A percentile compares a stretch with the other conserved stretches of the same genome.
phyloP scores from a whole-genome alignment of 2,329 filamentous ascomycete species.

The Claviceps sp. region DNA sequence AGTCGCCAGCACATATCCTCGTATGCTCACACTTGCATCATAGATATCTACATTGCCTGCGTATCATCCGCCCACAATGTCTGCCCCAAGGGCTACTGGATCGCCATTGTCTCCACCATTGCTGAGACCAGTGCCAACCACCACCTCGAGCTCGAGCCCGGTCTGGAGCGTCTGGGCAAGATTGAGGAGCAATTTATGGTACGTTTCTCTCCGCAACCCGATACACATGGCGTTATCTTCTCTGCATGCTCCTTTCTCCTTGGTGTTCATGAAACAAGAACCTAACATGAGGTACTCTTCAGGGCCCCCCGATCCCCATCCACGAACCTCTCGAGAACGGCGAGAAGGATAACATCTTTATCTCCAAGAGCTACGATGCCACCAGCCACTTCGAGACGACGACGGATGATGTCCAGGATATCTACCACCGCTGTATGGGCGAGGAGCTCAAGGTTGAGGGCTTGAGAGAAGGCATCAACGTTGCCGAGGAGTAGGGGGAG shows the following conservation, averaged over 20 bases:
- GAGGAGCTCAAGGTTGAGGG: slow-evolving; percentile 82
- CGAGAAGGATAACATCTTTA: slow-evolving; percentile 79
- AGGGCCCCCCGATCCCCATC: slow-evolving; percentile 75
- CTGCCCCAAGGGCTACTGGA: slow-evolving; percentile 97
- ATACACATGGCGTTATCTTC: neutral
- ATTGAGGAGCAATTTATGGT: slow-evolving; percentile 98
- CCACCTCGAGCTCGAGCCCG: slow-evolving; percentile 86
- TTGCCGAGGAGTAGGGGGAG: slow-evolving; percentile 47
- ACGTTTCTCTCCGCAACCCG: slow-evolving; percentile 12
- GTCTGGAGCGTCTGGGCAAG: slow-evolving; percentile 79
- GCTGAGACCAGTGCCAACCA: slow-evolving; percentile 86
- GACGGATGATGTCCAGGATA: slow-evolving; percentile 84
- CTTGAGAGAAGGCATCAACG: slow-evolving; percentile 64
- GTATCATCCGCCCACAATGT: slow-evolving; percentile 95
- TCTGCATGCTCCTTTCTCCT: neutral
- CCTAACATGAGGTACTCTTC: neutral
- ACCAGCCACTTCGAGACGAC: slow-evolving; percentile 94
- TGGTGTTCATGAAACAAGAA: neutral
- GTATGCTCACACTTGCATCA: neutral
- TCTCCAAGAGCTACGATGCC: slow-evolving; percentile 97
- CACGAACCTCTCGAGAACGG: slow-evolving; percentile 84
- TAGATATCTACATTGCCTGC: slow-evolving; percentile 93
- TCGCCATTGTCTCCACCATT: slow-evolving; percentile 96
- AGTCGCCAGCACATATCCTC: neutral
- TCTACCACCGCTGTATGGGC: slow-evolving; percentile 73